Evolutionary conservation across 129 eudicot species (phyloP).

Genomic region (Helianthus tuberosus): DNA sequence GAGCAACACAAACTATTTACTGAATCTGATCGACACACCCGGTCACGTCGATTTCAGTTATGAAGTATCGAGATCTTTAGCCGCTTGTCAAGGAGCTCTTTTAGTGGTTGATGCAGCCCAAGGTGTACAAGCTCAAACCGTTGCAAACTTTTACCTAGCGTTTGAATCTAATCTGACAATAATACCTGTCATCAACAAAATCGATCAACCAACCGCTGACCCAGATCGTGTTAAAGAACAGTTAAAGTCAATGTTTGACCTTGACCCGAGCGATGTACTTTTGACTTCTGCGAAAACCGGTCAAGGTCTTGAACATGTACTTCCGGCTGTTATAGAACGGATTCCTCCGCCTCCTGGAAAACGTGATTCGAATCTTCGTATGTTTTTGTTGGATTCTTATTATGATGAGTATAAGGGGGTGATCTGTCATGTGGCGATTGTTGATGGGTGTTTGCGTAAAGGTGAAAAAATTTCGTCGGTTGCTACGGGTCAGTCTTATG

Average conservation of each 20-base stretch:
- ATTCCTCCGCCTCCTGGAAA: conserved; percentile 94
- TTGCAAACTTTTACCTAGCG: conserved; percentile 92
- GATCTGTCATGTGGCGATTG: conserved; percentile 94
- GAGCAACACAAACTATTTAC: conserved; percentile 53
- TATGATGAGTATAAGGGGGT: conserved; percentile 97
- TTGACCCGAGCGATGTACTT: conserved; percentile 75
- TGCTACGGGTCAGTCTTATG: conserved; percentile 92
- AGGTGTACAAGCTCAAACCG: conserved; percentile 99
- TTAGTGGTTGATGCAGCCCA: conserved; percentile 98
- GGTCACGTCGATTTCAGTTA: conserved; percentile 99
- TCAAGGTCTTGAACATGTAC: conserved; percentile 86
- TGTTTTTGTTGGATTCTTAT: conserved; percentile 95
- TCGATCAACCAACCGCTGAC: conserved; percentile 97
- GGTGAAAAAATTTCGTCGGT: conserved; percentile 83
- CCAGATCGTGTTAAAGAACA: conserved; percentile 94
- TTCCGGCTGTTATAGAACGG: conserved; percentile 94
- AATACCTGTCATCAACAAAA: conserved; percentile 89
- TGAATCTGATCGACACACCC: conserved; percentile 90
- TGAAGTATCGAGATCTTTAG: conserved; percentile 95
- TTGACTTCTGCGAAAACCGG: conserved; percentile 97
- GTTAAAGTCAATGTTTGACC: conserved; percentile 89
- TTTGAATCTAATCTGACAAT: conserved; percentile 83
- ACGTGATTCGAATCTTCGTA: conserved; percentile 58
- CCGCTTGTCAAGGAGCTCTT: conserved; percentile 98
- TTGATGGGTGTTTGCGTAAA: conserved; percentile 85